Evolutionary conservation across 2,329 filamentous ascomycete genomes (phyloP).

Genomic region (Fusarium dlaminii): DNA sequence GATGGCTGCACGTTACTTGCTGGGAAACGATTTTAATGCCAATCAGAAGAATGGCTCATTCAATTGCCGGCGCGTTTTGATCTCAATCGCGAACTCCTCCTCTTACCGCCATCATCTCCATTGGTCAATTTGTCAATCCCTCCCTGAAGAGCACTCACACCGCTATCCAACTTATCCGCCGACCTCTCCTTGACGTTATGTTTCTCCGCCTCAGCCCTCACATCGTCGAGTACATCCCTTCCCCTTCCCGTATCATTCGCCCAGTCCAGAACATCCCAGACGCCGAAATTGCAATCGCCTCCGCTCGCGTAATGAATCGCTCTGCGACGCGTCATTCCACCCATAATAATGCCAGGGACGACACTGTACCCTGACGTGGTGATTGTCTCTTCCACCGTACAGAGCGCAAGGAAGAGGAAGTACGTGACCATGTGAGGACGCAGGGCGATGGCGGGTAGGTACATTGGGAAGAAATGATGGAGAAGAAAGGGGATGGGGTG

Average conservation of each 20-base stretch:
- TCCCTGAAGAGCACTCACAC: conserved; percentile 46
- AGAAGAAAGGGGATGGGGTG: conserved; percentile 73
- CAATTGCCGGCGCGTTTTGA: conserved; percentile 27
- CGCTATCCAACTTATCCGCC: conserved; percentile 46
- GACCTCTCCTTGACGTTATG: conserved; percentile 59
- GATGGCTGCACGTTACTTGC: conserved; percentile 2
- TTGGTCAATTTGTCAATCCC: conserved; percentile 46
- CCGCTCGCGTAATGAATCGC: conserved; percentile 64
- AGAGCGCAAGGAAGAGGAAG: conserved; percentile 69
- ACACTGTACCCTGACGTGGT: conserved; percentile 74
- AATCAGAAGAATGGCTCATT: neutral
- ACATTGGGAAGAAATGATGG: conserved; percentile 70
- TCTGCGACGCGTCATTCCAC: conserved; percentile 56
- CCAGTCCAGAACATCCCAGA: conserved; percentile 72
- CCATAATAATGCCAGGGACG: conserved; percentile 63
- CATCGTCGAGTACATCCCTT: conserved; percentile 62
- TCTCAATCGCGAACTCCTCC: conserved; percentile 42
- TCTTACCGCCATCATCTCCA: conserved; percentile 39
- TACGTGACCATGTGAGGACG: conserved; percentile 79
- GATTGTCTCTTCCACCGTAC: conserved; percentile 73
- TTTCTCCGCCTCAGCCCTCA: conserved; percentile 65
- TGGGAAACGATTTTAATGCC: neutral
- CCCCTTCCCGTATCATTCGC: conserved; percentile 64
- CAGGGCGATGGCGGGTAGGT: conserved; percentile 71
- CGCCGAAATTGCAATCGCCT: conserved; percentile 68